Percentiles rank a stretch among this genome's conserved stretches.
Conservation (phyloP, 768 basidiomycete genomes). For the Amanita pallidorosea region DNA sequence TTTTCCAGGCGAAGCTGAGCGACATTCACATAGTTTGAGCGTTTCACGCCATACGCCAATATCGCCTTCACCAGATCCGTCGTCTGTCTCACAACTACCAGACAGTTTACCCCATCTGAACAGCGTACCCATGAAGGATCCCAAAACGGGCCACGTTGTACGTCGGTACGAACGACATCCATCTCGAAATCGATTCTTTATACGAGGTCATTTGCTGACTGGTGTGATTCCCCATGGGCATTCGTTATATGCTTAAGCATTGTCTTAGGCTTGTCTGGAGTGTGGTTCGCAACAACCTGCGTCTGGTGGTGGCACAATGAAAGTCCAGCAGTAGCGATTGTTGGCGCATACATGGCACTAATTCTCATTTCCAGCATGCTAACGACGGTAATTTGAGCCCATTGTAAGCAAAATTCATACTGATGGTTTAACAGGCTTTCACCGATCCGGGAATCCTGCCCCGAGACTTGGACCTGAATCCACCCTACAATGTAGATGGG, state of each 20-base stretch:
- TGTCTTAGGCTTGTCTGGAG: conserved; percentile 55
- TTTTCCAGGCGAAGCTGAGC: neutral
- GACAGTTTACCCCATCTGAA: conserved; percentile 18
- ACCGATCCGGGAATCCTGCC: conserved; percentile 86
- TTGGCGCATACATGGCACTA: conserved; percentile 39
- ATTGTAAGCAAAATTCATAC: conserved; percentile 1
- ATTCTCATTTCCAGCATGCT: conserved; percentile 70
- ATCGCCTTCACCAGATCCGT: conserved; percentile 24
- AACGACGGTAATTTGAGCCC: conserved; percentile 44
- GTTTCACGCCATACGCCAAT: conserved; percentile 9
- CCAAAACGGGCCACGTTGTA: conserved; percentile 27
- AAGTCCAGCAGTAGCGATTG: conserved; percentile 56
- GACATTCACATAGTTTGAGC: conserved; percentile 7
- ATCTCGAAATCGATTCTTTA: conserved; percentile 69
- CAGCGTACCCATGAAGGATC: conserved; percentile 25
- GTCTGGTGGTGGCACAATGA: conserved; percentile 83
- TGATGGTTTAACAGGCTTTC: conserved; percentile 40
- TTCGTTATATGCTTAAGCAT: conserved; percentile 58
- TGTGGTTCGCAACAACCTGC: conserved; percentile 85
- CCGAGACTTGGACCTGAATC: conserved; percentile 75
- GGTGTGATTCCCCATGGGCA: conserved; percentile 80
- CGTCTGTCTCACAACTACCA: conserved; percentile 21
- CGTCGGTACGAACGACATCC: conserved; percentile 57
- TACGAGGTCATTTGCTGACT: conserved; percentile 61
- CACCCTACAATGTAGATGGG: conserved; percentile 68